Evolutionary conservation across 805 yeast species (phyloP).

Genomic region (Cyberlindnera japonica): DNA sequence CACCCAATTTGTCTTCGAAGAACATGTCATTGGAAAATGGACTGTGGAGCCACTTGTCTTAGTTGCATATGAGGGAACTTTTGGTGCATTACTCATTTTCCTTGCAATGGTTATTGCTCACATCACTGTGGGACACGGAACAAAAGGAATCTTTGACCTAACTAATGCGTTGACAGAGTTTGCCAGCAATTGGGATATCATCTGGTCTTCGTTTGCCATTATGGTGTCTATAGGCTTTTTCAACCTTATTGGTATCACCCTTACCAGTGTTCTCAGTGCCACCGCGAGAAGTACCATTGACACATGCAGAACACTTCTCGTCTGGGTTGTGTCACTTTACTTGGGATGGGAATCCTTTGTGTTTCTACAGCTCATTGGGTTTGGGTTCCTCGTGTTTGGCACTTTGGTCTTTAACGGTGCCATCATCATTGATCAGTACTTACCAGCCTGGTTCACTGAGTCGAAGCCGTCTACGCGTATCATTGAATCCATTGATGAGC

Average conservation of each 20-base stretch:
- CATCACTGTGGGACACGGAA: conserved; percentile 36
- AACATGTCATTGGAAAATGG: conserved; percentile 52
- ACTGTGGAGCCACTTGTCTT: conserved; percentile 57
- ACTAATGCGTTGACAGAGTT: conserved; percentile 47
- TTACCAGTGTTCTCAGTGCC: conserved; percentile 64
- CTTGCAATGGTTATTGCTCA: conserved; percentile 43
- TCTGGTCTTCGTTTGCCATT: conserved; percentile 54
- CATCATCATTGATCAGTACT: conserved; percentile 45
- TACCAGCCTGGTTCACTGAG: conserved; percentile 45
- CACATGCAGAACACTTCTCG: conserved; percentile 68
- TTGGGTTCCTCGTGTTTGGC: conserved; percentile 60
- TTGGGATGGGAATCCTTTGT: conserved; percentile 76
- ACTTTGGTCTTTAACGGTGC: conserved; percentile 74
- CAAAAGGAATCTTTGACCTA: conserved; percentile 49
- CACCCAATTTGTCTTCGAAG: conserved; percentile 74
- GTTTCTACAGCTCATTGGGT: conserved; percentile 61
- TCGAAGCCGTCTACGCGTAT: conserved; percentile 26
- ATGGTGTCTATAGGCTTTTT: conserved; percentile 71
- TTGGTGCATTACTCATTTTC: conserved; percentile 49
- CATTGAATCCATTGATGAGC: conserved; percentile 38
- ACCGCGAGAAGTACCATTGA: conserved; percentile 79
- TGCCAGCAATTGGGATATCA: conserved; percentile 39
- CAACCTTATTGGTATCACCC: conserved; percentile 68
- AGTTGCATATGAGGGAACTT: conserved; percentile 74
- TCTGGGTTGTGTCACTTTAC: conserved; percentile 66